Evolutionary conservation across 805 yeast species (phyloP), one percentile per base, ranked within the genome.

Genomic region (Lipomyces anomalus): DNA sequence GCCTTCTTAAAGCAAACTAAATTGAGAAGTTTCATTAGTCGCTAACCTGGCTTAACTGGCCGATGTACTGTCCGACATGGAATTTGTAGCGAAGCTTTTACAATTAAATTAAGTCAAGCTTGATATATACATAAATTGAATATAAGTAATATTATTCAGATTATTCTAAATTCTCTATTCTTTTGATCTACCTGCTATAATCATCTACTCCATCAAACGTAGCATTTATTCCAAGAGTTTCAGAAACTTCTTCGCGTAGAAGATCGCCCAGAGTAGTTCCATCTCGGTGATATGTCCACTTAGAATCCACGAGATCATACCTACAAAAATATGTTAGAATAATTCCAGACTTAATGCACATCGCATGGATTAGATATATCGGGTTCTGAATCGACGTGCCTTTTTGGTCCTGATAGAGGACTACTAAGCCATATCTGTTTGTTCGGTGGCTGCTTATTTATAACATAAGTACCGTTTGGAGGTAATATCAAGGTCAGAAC

Each of bases 381-480:
- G 11, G 16, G 4, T 6, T 22, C n/a, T 17, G 46, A 22, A 6
- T 9, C n/a, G 9, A 36, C 33, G 22, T 36, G 52, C 35, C 76
- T 61, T 60, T 88, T 87, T 4, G 98, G 98, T 0, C 98, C 98
- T 5, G 94, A 83, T 3, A 87, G 61, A 0, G 99, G 99, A 36
- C 95, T 84, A 48, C 94, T 79, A 43, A 90, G 72, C 99, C 99
- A 92, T 24, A 92, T 82, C 64, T 92, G 99, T 66, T 85, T 83
- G 67, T 88, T 92, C 3, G 98, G 97, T 1, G 98, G 98, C 66
- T 92, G 97, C 61, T 88, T 90, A 69, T 92, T 92, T 61, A 92
- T 81, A 23, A 92, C 95, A 61, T 92, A 92, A 0, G 89, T 76
- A 1, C 97, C 97, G 16, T 71, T 69, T 1, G 79, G 75, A 2